These are phyloP conservation scores for Cladosporium sphaerospermum DNA, from an alignment of 2,329 filamentous ascomycete genomes.

Conservation along the genomic window DNA sequence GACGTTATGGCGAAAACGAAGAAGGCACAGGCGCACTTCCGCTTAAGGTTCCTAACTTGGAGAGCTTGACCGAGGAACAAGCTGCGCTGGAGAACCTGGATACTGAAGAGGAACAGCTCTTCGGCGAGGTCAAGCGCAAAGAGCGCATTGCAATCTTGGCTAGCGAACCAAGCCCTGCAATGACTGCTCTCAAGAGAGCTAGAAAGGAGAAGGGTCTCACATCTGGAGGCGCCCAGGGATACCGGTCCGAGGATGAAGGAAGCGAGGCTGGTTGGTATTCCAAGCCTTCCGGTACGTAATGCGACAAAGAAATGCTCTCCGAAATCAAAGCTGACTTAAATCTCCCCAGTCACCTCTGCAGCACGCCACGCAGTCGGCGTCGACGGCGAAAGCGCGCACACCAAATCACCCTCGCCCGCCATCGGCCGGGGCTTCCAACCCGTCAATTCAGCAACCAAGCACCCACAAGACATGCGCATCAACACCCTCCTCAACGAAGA, in stretches of 20 bases:
- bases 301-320: not conserved
- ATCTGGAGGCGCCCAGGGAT: constrained; percentile 17
- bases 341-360: constrained; percentile 4
- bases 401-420: constrained; percentile 38
- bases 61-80: constrained; percentile 59
- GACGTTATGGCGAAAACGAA: constrained; percentile 39
- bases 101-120: constrained; percentile 60
- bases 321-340: not conserved
- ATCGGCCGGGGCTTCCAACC: constrained; percentile 31
- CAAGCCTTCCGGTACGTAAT: not conserved
- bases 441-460: constrained; percentile 31
- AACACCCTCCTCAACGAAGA: constrained; percentile 45
- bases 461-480: constrained; percentile 39
- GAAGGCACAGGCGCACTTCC: constrained; percentile 41
- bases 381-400: constrained; percentile 41
- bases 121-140: constrained; percentile 66
- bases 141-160: constrained; percentile 67
- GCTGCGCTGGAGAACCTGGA: constrained; percentile 68
- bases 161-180: constrained; percentile 65
- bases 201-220: constrained; percentile 41
- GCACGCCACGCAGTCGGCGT: constrained; percentile 8
- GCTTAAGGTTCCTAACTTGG: constrained; percentile 58
- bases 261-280: constrained; percentile 22
- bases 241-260: constrained; percentile 27
- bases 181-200: constrained; percentile 45